These are phyloP conservation scores for Elsinoe perseae DNA, from an alignment of 2,329 filamentous ascomycete species.

Conservation along the genomic window DNA sequence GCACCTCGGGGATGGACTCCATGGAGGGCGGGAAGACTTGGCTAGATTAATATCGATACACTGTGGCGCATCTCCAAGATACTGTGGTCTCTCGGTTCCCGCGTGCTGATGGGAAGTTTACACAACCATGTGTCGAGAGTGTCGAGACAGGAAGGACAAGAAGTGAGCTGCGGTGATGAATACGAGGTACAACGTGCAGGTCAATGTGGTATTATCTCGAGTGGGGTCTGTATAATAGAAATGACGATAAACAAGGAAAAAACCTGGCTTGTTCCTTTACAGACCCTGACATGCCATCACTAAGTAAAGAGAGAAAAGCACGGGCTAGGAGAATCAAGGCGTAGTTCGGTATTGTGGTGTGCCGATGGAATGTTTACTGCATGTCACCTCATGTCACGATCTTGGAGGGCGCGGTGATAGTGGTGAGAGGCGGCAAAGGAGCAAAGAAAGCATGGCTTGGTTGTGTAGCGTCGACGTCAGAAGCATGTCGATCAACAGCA, in stretches of 20 bases:
- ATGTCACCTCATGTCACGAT: not conserved
- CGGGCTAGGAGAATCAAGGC: not conserved
- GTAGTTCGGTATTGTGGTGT: not conserved
- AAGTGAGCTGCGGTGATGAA: not conserved
- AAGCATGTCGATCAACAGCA: not conserved
- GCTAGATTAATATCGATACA: not conserved
- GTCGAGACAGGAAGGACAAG: not conserved
- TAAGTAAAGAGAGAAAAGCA: not conserved
- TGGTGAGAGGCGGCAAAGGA: not conserved
- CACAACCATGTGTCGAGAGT: conserved; percentile 17
- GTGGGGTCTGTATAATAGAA: conserved; percentile 3
- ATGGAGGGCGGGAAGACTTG: not conserved
- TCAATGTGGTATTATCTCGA: conserved; percentile 2
- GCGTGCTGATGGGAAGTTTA: conserved; percentile 16
- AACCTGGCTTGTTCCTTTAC: conserved; percentile 5
- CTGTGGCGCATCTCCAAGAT: conserved; percentile 7
- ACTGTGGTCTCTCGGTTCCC: conserved; percentile 14
- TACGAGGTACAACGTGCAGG: conserved; percentile 3
- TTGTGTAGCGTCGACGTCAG: conserved; percentile 3
- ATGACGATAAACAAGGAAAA: conserved; percentile 10
- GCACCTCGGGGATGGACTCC: conserved; percentile 13
- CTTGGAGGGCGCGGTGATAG: no score
- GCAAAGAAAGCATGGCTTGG: not conserved
- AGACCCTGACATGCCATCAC: conserved; percentile 4
- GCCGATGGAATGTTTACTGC: not conserved